Evolutionary conservation across 2,329 filamentous ascomycete species (phyloP), one percentile per base, ranked within the genome.

Genomic region (Reticulascus tulasneorum): DNA sequence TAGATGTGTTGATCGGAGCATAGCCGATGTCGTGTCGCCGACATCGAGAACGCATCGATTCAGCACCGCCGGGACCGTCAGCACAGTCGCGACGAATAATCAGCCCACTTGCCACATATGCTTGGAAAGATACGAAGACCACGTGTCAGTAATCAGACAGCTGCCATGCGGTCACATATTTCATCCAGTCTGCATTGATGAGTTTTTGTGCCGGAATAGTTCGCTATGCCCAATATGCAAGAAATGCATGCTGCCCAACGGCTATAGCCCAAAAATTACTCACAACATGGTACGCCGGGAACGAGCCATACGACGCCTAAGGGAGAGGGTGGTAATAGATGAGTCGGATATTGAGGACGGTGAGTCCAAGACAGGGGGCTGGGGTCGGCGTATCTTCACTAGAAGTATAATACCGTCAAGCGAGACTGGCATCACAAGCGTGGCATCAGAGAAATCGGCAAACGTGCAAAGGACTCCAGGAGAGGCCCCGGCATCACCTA

Each of bases 211-310:
- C 27, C 73, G 80, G 36, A 83, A 84, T 54, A 94, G 86, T 54
- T 94, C 86, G 13, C 71, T 96, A 3, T 98, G 93, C 53, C 91
- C 93, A 1, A 69, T 94, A 49, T 98, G 93, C 69, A 96, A 95
- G 58, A 77, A 82, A 42, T 86, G 77, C 32, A 86, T 90, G 51
- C 64, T 96, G 1, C 89, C 90, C 7, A 51, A 57, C 49, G 65
- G 86, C 0, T 77, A 77, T 50, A 81, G 78, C 37, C 81, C 83
- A 1, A 71, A 71, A 13, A 80, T 94, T 26, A 94, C 88, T 6
- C 93, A 94, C 49, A 73, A 76, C 12, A 94, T 94, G 84, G 89
- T 94, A 6, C 80, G 86, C 15, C 77, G 86, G 24, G 89, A 95
- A 60, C 73, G 84, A 12, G 75, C 84, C 17, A 66, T 88, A 10